Evolutionary conservation across 31 red algal genomes (phyloP).

Genomic region (Porphyra umbilicalis): DNA sequence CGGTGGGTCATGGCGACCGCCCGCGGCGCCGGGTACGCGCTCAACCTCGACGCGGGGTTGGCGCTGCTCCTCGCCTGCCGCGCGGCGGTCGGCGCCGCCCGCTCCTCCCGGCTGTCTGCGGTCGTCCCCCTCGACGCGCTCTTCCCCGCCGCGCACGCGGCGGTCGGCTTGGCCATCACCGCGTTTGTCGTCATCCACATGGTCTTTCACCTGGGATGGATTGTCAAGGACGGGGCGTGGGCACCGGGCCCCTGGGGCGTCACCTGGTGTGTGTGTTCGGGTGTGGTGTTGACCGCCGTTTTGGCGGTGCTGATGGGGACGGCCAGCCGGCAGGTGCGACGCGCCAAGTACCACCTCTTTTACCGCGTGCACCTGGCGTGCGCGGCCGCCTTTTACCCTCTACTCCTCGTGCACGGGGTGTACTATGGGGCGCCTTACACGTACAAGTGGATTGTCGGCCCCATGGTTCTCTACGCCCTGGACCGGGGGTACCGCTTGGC

Average conservation of each 20-base stretch:
- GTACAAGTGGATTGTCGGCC: conserved; percentile 28
- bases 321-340: not conserved
- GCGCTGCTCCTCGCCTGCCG: conserved; percentile 3
- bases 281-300: not conserved
- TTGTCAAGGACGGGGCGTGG: not conserved
- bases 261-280: not conserved
- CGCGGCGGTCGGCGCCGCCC: not conserved
- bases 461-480: conserved; percentile 8
- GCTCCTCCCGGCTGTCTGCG: not conserved
- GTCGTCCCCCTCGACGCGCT: conserved; percentile 3
- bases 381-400: not conserved
- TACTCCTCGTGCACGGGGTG: conserved; percentile 6
- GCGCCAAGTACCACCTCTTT: conserved; percentile 1
- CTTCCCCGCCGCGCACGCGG: not conserved
- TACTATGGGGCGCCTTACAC: conserved; percentile 9
- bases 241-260: not conserved
- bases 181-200: not conserved
- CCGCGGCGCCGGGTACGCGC: not conserved
- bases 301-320: not conserved
- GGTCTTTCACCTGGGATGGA: not conserved
- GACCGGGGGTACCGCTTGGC: conserved; percentile 2
- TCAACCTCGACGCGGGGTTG: conserved; percentile 2
- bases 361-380: not conserved
- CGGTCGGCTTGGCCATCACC: not conserved
- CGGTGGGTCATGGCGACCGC: conserved; percentile 3